Evolutionary conservation across 352 stramenopile species (phyloP).

Genomic region (Phytopythium chamaehyphon): DNA sequence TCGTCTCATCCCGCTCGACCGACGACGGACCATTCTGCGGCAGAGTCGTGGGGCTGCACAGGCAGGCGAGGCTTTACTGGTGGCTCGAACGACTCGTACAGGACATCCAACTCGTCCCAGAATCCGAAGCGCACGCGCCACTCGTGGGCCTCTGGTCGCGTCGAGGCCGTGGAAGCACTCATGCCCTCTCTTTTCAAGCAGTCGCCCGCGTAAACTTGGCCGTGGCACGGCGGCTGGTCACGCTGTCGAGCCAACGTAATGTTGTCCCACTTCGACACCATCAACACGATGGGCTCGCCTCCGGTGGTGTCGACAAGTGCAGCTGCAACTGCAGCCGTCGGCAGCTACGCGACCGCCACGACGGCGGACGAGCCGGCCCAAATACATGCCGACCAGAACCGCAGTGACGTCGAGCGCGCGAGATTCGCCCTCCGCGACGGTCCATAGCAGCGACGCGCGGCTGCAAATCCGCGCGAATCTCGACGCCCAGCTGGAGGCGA

Average conservation of each 20-base stretch:
- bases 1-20: neutral
- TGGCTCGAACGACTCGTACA: constrained; percentile 36
- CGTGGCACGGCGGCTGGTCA: too few species aligned
- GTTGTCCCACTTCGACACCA: neutral
- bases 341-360: neutral
- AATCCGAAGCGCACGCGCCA: constrained; percentile 66
- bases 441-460: neutral
- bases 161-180: neutral
- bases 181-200: neutral
- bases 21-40: constrained; percentile 33
- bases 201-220: too few species aligned
- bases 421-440: neutral
- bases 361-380: neutral
- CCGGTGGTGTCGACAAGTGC: neutral
- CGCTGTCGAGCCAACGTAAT: too few species aligned
- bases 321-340: neutral
- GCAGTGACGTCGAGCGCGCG: neutral
- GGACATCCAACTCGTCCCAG: constrained; percentile 43
- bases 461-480: constrained; percentile 2
- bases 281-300: too few species aligned
- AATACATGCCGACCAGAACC: constrained; percentile 1
- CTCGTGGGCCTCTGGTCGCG: constrained; percentile 5
- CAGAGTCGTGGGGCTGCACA: constrained; percentile 15
- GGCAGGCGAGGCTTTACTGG: constrained; percentile 45
- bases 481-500: too few species aligned